phyloP scores from a whole-genome alignment of 176 grass and related monocot species.

The Urochloa ruziziensis region DNA sequence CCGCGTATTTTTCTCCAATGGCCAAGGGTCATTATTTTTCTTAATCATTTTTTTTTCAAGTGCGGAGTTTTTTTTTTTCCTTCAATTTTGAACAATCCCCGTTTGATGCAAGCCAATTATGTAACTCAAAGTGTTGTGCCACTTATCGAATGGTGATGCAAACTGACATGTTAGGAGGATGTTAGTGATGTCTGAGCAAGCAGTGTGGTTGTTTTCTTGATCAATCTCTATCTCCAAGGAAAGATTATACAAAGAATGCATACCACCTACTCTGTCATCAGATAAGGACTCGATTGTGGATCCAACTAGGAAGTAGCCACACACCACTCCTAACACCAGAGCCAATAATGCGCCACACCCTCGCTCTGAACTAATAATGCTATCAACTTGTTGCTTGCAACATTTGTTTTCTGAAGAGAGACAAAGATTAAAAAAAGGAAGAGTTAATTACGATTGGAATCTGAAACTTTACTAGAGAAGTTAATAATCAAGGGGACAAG shows the following conservation, averaged over 20 bases:
- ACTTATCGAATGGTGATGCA: background rate
- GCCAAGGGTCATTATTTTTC: too few species aligned
- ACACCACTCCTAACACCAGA: constrained; percentile 4
- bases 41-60: too few species aligned
- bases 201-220: background rate
- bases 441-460: background rate
- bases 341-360: constrained; percentile 12
- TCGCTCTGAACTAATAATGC: background rate
- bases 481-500: background rate
- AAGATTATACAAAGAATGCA: constrained; percentile 25
- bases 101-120: background rate
- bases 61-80: too few species aligned
- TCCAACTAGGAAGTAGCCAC: constrained; percentile 31
- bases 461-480: background rate
- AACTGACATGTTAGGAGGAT: background rate
- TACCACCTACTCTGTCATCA: constrained; percentile 16
- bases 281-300: constrained; percentile 37
- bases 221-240: constrained; percentile 13
- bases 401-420: constrained; percentile 16
- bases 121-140: background rate
- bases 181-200: constrained; percentile 42
- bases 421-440: background rate
- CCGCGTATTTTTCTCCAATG: too few species aligned
- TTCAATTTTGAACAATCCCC: too few species aligned
- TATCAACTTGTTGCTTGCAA: background rate